Conservation (phyloP, 169 alveolate genomes). For the Toxoplasma gondii region DNA sequence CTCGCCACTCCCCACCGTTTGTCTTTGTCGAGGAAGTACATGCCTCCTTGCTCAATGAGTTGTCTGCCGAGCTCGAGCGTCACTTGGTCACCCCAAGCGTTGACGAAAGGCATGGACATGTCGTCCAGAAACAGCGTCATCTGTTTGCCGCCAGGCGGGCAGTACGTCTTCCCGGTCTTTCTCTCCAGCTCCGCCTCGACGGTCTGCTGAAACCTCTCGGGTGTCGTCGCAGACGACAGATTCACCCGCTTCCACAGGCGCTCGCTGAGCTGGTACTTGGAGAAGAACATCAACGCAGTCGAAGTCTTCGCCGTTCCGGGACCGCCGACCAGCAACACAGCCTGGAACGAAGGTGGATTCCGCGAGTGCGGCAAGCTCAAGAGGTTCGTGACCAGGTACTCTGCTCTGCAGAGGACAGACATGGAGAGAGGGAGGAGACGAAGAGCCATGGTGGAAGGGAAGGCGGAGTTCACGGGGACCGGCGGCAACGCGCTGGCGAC, state of each 20-base stretch:
- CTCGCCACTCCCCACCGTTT: constrained; percentile 71
- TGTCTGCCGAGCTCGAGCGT: constrained; percentile 93
- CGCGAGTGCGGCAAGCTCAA: constrained; percentile 79
- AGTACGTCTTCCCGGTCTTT: constrained; percentile 92
- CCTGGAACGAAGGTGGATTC: constrained; percentile 77
- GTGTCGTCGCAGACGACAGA: constrained; percentile 95
- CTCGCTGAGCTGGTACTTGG: constrained; percentile 61
- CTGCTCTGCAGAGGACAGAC: constrained; percentile 83
- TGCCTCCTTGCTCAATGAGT: constrained; percentile 93
- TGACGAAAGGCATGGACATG: constrained; percentile 95
- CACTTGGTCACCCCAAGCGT: constrained; percentile 97
- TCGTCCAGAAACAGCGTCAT: constrained; percentile 96
- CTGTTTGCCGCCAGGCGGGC: constrained; percentile 92
- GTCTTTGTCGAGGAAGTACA: constrained; percentile 93
- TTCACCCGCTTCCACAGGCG: constrained; percentile 92
- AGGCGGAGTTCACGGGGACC: not conserved
- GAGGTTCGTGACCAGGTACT: constrained; percentile 84
- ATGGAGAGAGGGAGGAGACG: not conserved
- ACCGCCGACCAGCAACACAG: constrained; percentile 92
- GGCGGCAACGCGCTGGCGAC: not conserved
- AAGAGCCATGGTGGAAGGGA: not conserved
- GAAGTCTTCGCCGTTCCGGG: constrained; percentile 98
- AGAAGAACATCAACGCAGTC: constrained; percentile 90
- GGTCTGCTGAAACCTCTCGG: constrained; percentile 91
- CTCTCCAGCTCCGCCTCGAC: constrained; percentile 95